Evolutionary conservation across 2,329 filamentous ascomycete genomes (phyloP).

Genomic region (Huntiella savannae): DNA sequence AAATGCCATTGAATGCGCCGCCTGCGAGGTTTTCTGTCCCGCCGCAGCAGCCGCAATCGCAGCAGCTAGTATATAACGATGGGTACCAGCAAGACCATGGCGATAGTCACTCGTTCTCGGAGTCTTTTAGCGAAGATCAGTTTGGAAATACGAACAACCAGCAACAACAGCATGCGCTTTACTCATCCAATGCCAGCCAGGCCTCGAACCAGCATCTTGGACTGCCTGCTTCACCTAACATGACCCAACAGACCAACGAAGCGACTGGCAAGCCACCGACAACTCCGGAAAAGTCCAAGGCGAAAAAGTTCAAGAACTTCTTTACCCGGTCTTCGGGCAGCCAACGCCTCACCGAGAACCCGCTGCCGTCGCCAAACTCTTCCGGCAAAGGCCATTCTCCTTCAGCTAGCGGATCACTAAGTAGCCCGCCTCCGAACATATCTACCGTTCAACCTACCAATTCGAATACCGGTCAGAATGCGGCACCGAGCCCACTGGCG

Average conservation of each 20-base stretch:
- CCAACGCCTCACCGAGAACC: slow-evolving; percentile 8
- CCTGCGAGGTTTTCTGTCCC: slow-evolving; percentile 15
- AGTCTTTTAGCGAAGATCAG: too few species aligned
- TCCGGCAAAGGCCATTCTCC: background rate
- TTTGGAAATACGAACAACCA: background rate
- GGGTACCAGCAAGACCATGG: background rate
- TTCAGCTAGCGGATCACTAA: background rate
- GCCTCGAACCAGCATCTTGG: background rate
- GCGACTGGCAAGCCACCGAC: background rate
- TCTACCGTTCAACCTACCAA: background rate
- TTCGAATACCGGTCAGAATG: background rate
- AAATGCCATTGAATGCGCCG: slow-evolving; percentile 14
- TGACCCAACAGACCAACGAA: background rate
- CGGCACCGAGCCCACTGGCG: background rate
- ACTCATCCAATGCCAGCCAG: background rate
- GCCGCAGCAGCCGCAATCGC: slow-evolving; percentile 14
- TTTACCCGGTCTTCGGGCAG: slow-evolving; percentile 5
- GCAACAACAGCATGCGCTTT: background rate
- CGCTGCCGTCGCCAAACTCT: slow-evolving; percentile 1
- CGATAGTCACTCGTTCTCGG: too few species aligned
- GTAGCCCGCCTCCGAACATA: background rate
- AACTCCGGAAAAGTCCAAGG: slow-evolving; percentile 5
- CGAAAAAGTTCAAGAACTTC: slow-evolving; percentile 6
- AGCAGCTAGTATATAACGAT: background rate
- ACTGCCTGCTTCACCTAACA: background rate